A percentile compares a stretch with the other conserved stretches of the same genome.
Conservation (phyloP, 2,329 filamentous ascomycete species). For the Fusarium avenaceum region DNA sequence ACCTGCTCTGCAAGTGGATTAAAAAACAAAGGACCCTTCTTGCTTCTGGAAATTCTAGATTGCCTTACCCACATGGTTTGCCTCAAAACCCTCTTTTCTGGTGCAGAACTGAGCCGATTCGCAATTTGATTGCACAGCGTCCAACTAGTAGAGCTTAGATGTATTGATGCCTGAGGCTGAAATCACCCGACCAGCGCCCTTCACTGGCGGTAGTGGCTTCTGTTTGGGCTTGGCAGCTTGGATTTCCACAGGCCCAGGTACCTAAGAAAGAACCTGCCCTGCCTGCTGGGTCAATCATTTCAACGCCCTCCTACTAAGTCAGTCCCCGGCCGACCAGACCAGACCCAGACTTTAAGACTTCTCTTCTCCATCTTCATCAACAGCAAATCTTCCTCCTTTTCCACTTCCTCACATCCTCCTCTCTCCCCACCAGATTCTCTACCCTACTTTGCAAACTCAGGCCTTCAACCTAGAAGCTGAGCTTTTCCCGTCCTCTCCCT, state of each 20-base stretch:
- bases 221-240: slow-evolving; percentile 39
- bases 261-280: slow-evolving; percentile 39
- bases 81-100: slow-evolving; percentile 22
- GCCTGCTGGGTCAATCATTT: slow-evolving; percentile 46
- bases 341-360: slow-evolving; percentile 33
- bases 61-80: slow-evolving; percentile 28
- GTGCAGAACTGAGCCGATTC: slow-evolving; percentile 15
- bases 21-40: slow-evolving; percentile 18
- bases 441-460: slow-evolving; percentile 21
- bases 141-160: slow-evolving; percentile 5
- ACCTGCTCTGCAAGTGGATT: slow-evolving; percentile 29
- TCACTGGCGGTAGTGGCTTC: slow-evolving; percentile 41
- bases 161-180: slow-evolving; percentile 48
- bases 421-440: slow-evolving; percentile 25
- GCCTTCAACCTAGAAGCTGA: slow-evolving; percentile 30
- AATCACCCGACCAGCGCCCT: slow-evolving; percentile 36
- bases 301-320: slow-evolving; percentile 33
- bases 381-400: slow-evolving; percentile 47
- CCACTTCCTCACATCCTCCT: slow-evolving; percentile 31
- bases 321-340: slow-evolving; percentile 41
- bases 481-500: slow-evolving; percentile 25
- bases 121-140: slow-evolving; percentile 19
- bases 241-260: slow-evolving; percentile 20
- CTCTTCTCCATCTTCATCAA: slow-evolving; percentile 46
- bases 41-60: slow-evolving; percentile 23